These are phyloP conservation scores for Dichotomopilus funicola DNA, from an alignment of 2,329 filamentous ascomycete genomes.

Conservation along the genomic window DNA sequence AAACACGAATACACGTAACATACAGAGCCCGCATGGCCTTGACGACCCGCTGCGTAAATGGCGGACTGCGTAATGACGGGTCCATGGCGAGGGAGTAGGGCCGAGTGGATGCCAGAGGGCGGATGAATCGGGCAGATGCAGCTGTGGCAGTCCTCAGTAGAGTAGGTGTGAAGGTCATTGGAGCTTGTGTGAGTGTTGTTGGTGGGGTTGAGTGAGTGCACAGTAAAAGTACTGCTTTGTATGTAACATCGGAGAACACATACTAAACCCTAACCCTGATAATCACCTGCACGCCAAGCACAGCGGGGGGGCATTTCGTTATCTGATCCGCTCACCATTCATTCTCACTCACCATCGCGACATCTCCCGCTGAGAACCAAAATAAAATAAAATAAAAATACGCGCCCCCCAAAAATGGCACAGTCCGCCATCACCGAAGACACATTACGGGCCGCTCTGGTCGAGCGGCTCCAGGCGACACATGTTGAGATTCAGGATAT, in stretches of 20 bases:
- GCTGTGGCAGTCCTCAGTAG: constrained; percentile 3
- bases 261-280: constrained; percentile 14
- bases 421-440: constrained; percentile 64
- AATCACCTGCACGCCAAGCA: constrained; percentile 3
- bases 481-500: constrained; percentile 88
- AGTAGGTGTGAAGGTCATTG: constrained; percentile 6
- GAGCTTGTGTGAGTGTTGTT: not conserved
- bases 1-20: constrained; percentile 2
- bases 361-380: too few species aligned
- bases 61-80: constrained; percentile 19
- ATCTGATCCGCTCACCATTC: not conserved
- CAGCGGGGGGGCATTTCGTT: not conserved
- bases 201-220: not conserved
- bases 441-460: constrained; percentile 61
- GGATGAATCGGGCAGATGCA: not conserved
- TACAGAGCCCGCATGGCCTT: constrained; percentile 73
- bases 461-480: constrained; percentile 61
- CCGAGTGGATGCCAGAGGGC: not conserved
- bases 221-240: too few species aligned
- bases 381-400: too few species aligned
- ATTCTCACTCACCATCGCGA: not conserved
- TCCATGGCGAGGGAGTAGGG: constrained; percentile 17
- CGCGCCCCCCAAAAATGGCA: constrained; percentile 34
- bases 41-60: constrained; percentile 58
- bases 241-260: not conserved